Conservation (phyloP, 192 early-diverging fungal genomes). For the Backusella sp. region DNA sequence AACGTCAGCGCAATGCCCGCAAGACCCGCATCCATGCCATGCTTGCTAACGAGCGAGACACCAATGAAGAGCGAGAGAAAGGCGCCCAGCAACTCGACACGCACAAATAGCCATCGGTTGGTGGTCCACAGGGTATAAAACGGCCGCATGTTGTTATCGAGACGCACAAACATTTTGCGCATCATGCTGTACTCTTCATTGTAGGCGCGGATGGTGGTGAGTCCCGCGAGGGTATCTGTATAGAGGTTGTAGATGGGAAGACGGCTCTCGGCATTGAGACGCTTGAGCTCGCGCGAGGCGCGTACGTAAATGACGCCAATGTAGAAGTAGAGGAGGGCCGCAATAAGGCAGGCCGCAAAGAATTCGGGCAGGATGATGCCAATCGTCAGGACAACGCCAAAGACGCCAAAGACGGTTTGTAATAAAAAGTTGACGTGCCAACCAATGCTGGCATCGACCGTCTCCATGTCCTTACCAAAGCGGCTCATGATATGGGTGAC, state of each 20-base stretch:
- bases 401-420: conserved; percentile 37
- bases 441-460: conserved; percentile 56
- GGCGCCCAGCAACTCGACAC: conserved; percentile 29
- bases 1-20: conserved; percentile 82
- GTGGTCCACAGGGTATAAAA: conserved; percentile 79
- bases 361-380: conserved; percentile 48
- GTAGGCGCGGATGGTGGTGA: conserved; percentile 80
- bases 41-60: conserved; percentile 57
- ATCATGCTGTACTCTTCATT: conserved; percentile 64
- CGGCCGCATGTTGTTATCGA: conserved; percentile 77
- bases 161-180: conserved; percentile 49
- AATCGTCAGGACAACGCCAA: conserved; percentile 48
- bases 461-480: conserved; percentile 80
- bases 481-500: conserved; percentile 80
- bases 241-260: conserved; percentile 70
- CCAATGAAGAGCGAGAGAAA: conserved; percentile 38
- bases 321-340: conserved; percentile 23
- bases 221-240: conserved; percentile 58
- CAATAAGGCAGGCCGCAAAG: conserved; percentile 21
- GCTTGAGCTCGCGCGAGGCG: conserved; percentile 71
- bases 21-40: conserved; percentile 72
- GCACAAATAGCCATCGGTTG: conserved; percentile 45
- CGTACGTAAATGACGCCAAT: conserved; percentile 28
- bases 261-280: conserved; percentile 70
- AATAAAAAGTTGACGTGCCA: conserved; percentile 43